Conservation (phyloP, 2,329 filamentous ascomycete species). For the Emmonsia crescens region DNA sequence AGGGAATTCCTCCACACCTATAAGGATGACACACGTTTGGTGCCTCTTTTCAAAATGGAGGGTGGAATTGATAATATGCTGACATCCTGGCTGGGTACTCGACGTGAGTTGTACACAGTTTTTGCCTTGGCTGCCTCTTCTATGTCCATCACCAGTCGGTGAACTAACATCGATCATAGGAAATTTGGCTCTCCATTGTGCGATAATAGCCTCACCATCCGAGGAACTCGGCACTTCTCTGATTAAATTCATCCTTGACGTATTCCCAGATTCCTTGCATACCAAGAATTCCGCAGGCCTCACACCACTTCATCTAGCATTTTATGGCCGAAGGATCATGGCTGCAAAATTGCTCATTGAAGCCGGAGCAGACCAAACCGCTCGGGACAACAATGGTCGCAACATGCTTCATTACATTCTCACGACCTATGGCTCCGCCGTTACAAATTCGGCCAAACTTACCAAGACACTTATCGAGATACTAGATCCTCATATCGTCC, state of each 20-base stretch:
- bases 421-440: background rate
- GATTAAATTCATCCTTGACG: conserved; percentile 55
- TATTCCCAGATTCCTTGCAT: conserved; percentile 52
- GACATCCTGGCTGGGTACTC: conserved; percentile 33
- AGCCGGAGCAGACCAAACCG: conserved; percentile 58
- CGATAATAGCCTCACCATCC: background rate
- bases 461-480: background rate
- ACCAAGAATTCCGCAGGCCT: conserved; percentile 36
- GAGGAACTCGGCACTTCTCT: conserved; percentile 24
- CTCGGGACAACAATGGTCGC: conserved; percentile 48
- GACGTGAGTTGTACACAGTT: conserved; percentile 40
- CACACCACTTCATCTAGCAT: conserved; percentile 61
- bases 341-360: conserved; percentile 50
- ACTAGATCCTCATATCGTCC: conserved; percentile 7
- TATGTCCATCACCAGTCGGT: background rate
- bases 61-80: conserved; percentile 56
- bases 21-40: conserved; percentile 50
- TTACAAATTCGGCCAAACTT: background rate
- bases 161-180: background rate
- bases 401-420: conserved; percentile 58
- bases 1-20: conserved; percentile 55
- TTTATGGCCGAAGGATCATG: conserved; percentile 31
- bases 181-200: conserved; percentile 4
- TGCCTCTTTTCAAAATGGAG: conserved; percentile 47
- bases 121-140: background rate